Base-by-base conservation (phyloP, 805 yeast species). In the Metschnikowia anglica region DNA sequence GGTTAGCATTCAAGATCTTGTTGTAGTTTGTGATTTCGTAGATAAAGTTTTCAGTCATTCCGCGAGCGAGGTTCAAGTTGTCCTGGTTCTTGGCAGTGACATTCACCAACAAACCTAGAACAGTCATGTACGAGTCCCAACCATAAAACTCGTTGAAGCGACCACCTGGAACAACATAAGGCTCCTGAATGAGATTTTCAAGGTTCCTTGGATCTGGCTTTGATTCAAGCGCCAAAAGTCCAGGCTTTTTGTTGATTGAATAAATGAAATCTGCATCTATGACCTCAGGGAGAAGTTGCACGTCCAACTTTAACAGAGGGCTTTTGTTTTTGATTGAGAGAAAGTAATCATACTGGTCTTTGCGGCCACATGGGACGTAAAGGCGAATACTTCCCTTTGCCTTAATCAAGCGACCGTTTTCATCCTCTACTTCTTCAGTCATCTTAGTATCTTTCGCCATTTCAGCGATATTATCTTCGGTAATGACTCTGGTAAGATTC, bases 121-220 rank as follows among this genome's bases (percentile, higher is more conserved):
- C 79, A 59, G 84, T 89, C 84, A 93, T 86, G 59, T 93, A 91
- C 2, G 97, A 88, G 62, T 91, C 99, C 99, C 99, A 91, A 12
- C 98, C 99, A 58, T 93, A 91, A 45, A 89, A 76, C 66, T 91
- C 99, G 66, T 93, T 93, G 66, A 91, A 91, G 50, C 99, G 73
- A 17, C 99, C 98, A 13, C 99, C 99, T 1, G 99, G 99, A 18
- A 91, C 98, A 13, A 88, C 85, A 62, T 91, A 91, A 0, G 96
- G 96, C 56, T 76, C 81, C 16, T 89, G 88, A 29, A 76, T 70
- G 35, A 84, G 54, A 11, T 74, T 70, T 13, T 58, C 60, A 30
- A 77, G 76, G 43, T 80, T 77, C 3, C 66, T 56, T 6, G 84
- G 80, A 51, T 81, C 80, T 16, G 61, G 75, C 47, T 73, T 74